Conservation (phyloP, 345 rosid genomes). For the Euphorbia pulcherrima region DNA sequence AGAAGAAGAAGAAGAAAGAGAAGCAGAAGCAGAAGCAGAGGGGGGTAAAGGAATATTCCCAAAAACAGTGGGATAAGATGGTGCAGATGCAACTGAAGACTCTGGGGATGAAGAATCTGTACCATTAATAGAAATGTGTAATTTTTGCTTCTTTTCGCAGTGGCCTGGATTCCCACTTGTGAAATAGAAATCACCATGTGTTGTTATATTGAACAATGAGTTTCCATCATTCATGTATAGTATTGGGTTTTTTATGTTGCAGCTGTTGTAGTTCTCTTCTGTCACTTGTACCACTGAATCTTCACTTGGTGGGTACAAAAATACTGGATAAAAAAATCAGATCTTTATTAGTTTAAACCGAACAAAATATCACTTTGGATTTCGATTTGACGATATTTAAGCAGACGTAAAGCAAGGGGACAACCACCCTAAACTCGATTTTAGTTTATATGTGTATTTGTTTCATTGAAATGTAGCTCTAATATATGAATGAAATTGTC, state of each 20-base stretch:
- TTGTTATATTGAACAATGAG: constrained; percentile 80
- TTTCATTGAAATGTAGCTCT: too few species aligned
- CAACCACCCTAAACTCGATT: too few species aligned
- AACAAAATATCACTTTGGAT: too few species aligned
- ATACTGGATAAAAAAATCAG: constrained; percentile 57
- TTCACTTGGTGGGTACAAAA: constrained; percentile 96
- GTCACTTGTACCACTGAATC: constrained; percentile 87
- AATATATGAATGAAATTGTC: too few species aligned
- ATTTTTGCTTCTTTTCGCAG: constrained; percentile 86
- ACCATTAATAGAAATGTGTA: constrained; percentile 54
- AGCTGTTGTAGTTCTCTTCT: constrained; percentile 44
- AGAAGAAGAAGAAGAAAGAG: constrained; percentile 35
- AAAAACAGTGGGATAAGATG: constrained; percentile 63
- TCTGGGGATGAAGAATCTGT: constrained; percentile 49
- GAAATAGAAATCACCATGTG: constrained; percentile 64
- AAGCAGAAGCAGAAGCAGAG: constrained; percentile 45
- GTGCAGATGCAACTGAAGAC: constrained; percentile 49
- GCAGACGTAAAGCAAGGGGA: too few species aligned
- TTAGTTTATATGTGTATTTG: too few species aligned
- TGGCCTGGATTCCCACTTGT: constrained; percentile 74
- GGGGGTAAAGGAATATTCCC: constrained; percentile 67
- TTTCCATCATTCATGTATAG: constrained; percentile 85
- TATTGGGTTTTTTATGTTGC: constrained; percentile 82
- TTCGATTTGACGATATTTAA: too few species aligned
- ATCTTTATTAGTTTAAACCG: too few species aligned